Percentiles rank a stretch among this genome's conserved stretches.
phyloP scores from a whole-genome alignment of 768 basidiomycete species.

The Boletus edulis region DNA sequence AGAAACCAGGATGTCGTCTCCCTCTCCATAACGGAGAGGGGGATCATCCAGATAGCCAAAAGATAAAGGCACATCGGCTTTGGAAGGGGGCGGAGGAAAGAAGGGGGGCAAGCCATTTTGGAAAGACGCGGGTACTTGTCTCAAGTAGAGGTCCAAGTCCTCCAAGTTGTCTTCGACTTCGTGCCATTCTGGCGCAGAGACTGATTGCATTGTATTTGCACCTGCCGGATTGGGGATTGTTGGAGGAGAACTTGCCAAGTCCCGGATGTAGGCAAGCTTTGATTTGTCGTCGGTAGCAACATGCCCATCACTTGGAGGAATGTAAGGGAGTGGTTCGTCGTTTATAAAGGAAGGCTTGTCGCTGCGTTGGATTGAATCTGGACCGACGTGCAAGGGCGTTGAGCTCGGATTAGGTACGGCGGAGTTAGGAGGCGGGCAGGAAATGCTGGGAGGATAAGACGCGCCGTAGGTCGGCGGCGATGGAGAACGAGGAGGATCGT shows the following conservation, averaged over 20 bases:
- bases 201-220: constrained; percentile 18
- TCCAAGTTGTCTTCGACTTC: constrained; percentile 46
- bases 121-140: constrained; percentile 5
- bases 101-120: constrained; percentile 14
- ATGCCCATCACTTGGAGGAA: constrained; percentile 45
- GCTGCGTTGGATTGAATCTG: constrained; percentile 4
- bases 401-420: constrained; percentile 3
- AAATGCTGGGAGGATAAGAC: constrained; percentile 20
- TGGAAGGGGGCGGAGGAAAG: constrained; percentile 35
- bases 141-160: constrained; percentile 6
- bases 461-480: constrained; percentile 48
- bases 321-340: constrained; percentile 28
- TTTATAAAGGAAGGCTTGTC: neutral
- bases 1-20: constrained; percentile 31
- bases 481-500: constrained; percentile 20
- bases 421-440: constrained; percentile 3
- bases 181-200: constrained; percentile 54
- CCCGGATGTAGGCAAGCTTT: constrained; percentile 50
- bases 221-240: constrained; percentile 9
- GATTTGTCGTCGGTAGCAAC: constrained; percentile 66
- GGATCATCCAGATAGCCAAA: constrained; percentile 34
- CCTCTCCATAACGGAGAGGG: constrained; percentile 35
- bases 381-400: constrained; percentile 11
- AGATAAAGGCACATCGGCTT: constrained; percentile 40
- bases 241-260: constrained; percentile 54